phyloP scores from a whole-genome alignment of 257 asterid species.

The Oldenlandia corymbosa region DNA sequence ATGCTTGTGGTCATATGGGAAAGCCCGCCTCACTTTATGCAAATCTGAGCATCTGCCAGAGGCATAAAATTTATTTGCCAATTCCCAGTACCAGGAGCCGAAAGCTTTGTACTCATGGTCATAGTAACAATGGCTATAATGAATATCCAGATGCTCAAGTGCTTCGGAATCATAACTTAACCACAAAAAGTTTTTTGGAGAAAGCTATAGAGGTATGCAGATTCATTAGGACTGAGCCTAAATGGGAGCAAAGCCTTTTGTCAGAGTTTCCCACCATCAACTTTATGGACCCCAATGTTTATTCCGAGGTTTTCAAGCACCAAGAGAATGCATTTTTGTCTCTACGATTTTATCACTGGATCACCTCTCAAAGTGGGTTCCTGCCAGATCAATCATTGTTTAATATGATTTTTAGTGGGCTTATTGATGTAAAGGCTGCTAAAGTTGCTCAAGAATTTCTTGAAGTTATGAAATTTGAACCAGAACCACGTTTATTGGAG shows the following conservation, averaged over 20 bases:
- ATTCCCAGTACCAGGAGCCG: conserved; percentile 28
- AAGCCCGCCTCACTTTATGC: conserved; percentile 32
- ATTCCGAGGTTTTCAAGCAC: conserved; percentile 48
- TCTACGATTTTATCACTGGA: conserved; percentile 54
- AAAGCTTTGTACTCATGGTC: conserved; percentile 26
- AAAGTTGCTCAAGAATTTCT: conserved; percentile 44
- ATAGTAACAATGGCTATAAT: conserved; percentile 21
- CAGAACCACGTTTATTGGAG: conserved; percentile 47
- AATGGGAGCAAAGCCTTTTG: conserved; percentile 59
- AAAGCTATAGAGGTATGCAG: conserved; percentile 48
- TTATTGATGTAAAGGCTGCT: conserved; percentile 54
- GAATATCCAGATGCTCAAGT: conserved; percentile 18
- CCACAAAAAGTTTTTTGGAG: conserved; percentile 16
- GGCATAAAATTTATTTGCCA: conserved; percentile 25
- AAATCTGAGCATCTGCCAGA: conserved; percentile 37
- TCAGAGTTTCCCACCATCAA: conserved; percentile 48
- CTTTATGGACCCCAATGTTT: conserved; percentile 53
- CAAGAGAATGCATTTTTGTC: conserved; percentile 39
- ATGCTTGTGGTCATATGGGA: no score
- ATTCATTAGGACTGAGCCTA: conserved; percentile 40
- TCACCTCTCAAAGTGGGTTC: conserved; percentile 40
- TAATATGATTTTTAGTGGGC: conserved; percentile 43
- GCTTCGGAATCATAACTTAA: conserved; percentile 25
- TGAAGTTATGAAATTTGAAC: conserved; percentile 37
- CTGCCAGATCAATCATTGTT: conserved; percentile 29